Conservation (phyloP, 2,329 filamentous ascomycete genomes). For the Venturia carpophila region DNA sequence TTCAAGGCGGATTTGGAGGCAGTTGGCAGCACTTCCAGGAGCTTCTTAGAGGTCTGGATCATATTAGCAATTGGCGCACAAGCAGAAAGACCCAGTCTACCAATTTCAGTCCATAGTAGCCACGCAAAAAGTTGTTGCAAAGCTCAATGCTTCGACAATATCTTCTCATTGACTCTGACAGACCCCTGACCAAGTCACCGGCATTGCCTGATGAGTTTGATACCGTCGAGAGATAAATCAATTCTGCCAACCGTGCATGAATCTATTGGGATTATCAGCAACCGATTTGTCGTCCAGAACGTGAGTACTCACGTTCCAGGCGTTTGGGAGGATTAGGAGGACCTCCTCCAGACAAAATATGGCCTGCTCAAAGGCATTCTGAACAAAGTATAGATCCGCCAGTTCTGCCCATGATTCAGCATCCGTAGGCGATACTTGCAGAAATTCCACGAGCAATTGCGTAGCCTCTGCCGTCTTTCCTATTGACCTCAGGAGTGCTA, state of each 20-base stretch:
- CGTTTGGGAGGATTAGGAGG: conserved; percentile 75
- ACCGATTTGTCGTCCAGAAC: conserved; percentile 19
- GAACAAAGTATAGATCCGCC: conserved; percentile 73
- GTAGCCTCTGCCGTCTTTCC: conserved; percentile 66
- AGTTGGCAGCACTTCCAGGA: conserved; percentile 25
- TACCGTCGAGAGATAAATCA: conserved; percentile 61
- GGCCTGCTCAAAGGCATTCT: conserved; percentile 73
- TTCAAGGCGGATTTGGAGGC: conserved; percentile 24
- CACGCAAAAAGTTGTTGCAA: conserved; percentile 84
- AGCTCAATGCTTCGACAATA: conserved; percentile 90
- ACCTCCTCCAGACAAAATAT: conserved; percentile 89
- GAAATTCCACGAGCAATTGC: conserved; percentile 60
- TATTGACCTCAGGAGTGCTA: conserved; percentile 70
- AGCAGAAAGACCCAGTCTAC: conserved; percentile 36
- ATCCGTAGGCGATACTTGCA: conserved; percentile 82
- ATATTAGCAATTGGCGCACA: not conserved
- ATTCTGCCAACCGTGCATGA: conserved; percentile 78
- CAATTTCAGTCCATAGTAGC: conserved; percentile 84
- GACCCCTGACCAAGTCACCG: conserved; percentile 36
- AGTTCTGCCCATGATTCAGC: conserved; percentile 90
- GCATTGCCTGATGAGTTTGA: conserved; percentile 28
- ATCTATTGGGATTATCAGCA: conserved; percentile 46
- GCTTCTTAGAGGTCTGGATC: conserved; percentile 22
- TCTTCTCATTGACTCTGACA: conserved; percentile 69
- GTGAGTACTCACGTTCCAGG: conserved; percentile 75